A percentile compares a stretch with the other conserved stretches of the same genome.
Evolutionary conservation across 805 yeast genomes (phyloP).

Genomic region (Candida maris): DNA sequence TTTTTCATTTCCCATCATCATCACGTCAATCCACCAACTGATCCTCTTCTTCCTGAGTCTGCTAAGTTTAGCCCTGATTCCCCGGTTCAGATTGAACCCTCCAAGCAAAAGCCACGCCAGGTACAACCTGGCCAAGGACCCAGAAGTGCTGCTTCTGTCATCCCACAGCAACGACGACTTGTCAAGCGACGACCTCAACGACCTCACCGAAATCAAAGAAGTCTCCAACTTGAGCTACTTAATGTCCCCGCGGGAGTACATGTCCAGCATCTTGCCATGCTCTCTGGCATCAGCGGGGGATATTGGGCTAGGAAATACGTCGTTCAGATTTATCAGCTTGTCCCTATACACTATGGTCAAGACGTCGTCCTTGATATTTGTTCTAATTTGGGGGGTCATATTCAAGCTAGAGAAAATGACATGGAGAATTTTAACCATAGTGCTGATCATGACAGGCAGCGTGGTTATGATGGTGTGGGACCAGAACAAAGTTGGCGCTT

Average conservation of each 20-base stretch:
- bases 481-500: slow-evolving; percentile 29
- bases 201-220: slow-evolving; percentile 7
- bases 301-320: slow-evolving; percentile 86
- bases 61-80: slow-evolving; percentile 40
- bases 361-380: slow-evolving; percentile 84
- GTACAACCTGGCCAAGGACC: slow-evolving; percentile 19
- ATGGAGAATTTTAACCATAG: slow-evolving; percentile 64
- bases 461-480: slow-evolving; percentile 83
- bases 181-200: slow-evolving; percentile 5
- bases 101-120: slow-evolving; percentile 4
- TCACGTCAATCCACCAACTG: slow-evolving; percentile 83
- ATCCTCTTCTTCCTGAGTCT: slow-evolving; percentile 57
- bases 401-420: slow-evolving; percentile 75
- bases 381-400: slow-evolving; percentile 78
- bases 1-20: slow-evolving; percentile 77
- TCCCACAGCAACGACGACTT: slow-evolving; percentile 8
- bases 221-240: slow-evolving; percentile 14
- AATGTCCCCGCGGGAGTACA: slow-evolving; percentile 38
- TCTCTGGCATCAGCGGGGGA: slow-evolving; percentile 88
- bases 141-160: slow-evolving; percentile 1
- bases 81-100: slow-evolving; percentile 43
- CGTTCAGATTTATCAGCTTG: slow-evolving; percentile 74
- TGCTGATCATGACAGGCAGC: slow-evolving; percentile 74
- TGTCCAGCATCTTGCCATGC: slow-evolving; percentile 70
- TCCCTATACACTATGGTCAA: slow-evolving; percentile 91